Evolutionary conservation across 352 stramenopile species (phyloP), one percentile per base, ranked within the genome.

Genomic region (Sclerospora graminicola): DNA sequence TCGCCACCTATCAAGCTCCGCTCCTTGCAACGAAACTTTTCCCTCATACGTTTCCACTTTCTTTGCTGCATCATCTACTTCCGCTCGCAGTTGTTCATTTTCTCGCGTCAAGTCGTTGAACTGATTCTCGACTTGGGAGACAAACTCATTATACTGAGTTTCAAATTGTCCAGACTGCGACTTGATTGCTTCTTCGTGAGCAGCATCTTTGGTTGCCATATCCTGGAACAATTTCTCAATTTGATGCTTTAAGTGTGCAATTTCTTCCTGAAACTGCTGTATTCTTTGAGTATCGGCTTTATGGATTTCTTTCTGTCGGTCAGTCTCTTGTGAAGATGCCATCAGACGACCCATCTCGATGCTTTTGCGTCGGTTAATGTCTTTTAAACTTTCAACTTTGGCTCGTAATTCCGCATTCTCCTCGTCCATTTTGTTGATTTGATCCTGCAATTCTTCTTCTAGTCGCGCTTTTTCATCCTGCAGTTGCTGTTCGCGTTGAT

Each of bases 301-400:
- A 7, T 44, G 36, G 8, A 39, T 47, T 39, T 57, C 57, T 3
- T 57, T 48, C 9, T 63, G 57, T 18, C 61, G 42, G 1, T 67
- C 53, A 4, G 51, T 38, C 29, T 84, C 63, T 40, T 77, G 65
- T 14, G 66, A 65, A 4, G 29, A 60, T 32, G 43, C 46, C 57
- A 82, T 73, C 21, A 84, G 29, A 23, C 65, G 69, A 4, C 47
- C 51, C 26, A 87, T 66, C 39, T 88, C 69, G 2, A 58, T 60
- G 41, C 56, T 77, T 46, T 85, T 76, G 35, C 69, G 66, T 31
- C 60, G 51, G 26, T 55, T 82, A 1, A 71, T 51, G 13, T 72
- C 61, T 36, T 77, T 67, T 8, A 84, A 29, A 8, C 51, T 68
- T n/a, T 79, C 52, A 10, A 78, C 49, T 24, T 72, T 63, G 7